Evolutionary conservation across 306 rosid genomes (phyloP).

Genomic region (Vachellia collinsii): DNA sequence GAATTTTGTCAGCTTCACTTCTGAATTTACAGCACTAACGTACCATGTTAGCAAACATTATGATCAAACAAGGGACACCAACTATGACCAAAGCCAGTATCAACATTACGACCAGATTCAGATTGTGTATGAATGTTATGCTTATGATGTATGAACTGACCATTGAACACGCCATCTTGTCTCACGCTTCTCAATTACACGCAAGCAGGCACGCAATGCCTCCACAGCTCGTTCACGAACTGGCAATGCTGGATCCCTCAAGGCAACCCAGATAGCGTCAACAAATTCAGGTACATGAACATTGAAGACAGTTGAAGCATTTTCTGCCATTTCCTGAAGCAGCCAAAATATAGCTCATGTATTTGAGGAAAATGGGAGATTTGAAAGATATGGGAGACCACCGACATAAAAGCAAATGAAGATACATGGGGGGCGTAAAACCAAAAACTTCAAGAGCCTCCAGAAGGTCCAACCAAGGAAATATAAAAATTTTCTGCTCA

Average conservation of each 20-base stretch:
- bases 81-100: constrained; percentile 18
- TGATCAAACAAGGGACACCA: constrained; percentile 7
- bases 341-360: constrained; percentile 30
- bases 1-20: background rate
- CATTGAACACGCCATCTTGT: constrained; percentile 99
- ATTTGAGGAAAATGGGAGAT: background rate
- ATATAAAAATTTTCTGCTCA: background rate
- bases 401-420: constrained; percentile 11
- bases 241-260: constrained; percentile 86
- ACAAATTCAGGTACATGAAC: constrained; percentile 97
- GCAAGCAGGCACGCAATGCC: constrained; percentile 97
- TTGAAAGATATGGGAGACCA: constrained; percentile 25
- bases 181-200: constrained; percentile 94
- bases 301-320: constrained; percentile 95
- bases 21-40: background rate
- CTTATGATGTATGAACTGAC: constrained; percentile 49
- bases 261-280: constrained; percentile 97
- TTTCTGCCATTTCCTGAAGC: constrained; percentile 97
- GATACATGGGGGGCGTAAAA: background rate
- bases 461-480: background rate
- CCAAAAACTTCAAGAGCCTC: background rate
- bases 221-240: constrained; percentile 98
- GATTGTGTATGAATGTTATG: background rate
- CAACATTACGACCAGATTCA: constrained; percentile 22
- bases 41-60: background rate